Evolutionary conservation across 1,284 basidiomycete species (phyloP).

Genomic region (Ceratobasidium sp.): DNA sequence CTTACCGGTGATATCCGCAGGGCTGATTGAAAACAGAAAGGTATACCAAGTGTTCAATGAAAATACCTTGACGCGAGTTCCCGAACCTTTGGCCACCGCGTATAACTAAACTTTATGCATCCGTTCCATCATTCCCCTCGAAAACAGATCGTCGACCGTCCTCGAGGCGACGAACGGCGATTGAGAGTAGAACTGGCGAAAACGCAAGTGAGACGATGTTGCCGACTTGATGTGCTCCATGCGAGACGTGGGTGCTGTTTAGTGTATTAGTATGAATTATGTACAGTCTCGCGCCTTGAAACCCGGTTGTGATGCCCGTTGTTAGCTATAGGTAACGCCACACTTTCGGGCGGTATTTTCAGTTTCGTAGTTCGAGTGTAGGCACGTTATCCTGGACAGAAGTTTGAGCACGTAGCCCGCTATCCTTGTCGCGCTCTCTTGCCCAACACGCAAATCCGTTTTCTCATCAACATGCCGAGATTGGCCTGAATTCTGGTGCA

Average conservation of each 20-base stretch:
- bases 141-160: constrained; percentile 48
- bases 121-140: background rate
- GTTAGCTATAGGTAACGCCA: too few relatives aligned
- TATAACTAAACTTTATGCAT: constrained; percentile 11
- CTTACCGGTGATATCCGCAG: background rate
- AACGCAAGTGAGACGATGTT: constrained; percentile 14
- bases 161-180: constrained; percentile 9
- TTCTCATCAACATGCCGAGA: too few relatives aligned
- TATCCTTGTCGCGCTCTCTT: too few relatives aligned
- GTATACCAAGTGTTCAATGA: constrained; percentile 47
- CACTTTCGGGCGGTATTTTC: background rate
- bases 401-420: too few relatives aligned
- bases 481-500: too few relatives aligned
- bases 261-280: background rate
- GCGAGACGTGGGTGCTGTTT: constrained; percentile 7
- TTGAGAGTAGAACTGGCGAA: background rate
- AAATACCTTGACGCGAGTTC: constrained; percentile 44
- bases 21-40: constrained; percentile 47
- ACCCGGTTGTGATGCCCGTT: background rate
- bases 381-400: too few relatives aligned
- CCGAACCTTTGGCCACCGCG: background rate
- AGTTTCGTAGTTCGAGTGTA: background rate
- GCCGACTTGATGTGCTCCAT: constrained; percentile 41
- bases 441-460: too few relatives aligned
- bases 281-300: constrained; percentile 4